Evolutionary conservation across 2,329 filamentous ascomycete species (phyloP).

Genomic region (Epichloe aotearoae): DNA sequence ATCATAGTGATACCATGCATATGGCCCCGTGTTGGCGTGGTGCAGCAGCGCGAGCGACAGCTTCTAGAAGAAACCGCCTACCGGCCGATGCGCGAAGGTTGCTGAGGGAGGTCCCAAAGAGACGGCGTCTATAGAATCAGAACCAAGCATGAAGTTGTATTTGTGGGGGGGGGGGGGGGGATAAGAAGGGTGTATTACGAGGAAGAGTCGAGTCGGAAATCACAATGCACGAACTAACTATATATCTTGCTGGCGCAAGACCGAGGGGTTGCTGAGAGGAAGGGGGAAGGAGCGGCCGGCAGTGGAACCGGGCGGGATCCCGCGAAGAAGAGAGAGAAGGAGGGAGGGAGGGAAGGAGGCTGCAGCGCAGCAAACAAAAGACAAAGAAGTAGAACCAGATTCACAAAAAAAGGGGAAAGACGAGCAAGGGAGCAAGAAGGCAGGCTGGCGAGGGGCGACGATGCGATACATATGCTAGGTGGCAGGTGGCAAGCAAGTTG

Average conservation of each 20-base stretch:
- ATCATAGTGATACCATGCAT: constrained; percentile 41
- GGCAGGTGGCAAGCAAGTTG: neutral
- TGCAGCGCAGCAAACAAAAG: neutral
- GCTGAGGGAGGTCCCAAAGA: neutral
- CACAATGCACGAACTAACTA: neutral
- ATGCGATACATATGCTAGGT: neutral
- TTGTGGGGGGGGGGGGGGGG: neutral
- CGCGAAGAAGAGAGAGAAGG: neutral
- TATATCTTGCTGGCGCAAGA: neutral
- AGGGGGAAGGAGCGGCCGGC: neutral
- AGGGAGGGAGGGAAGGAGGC: neutral
- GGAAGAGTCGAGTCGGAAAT: neutral
- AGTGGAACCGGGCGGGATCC: neutral
- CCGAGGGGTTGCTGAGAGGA: neutral
- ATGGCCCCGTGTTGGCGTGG: constrained; percentile 15
- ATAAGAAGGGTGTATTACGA: neutral
- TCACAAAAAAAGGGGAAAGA: neutral
- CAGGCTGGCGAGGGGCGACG: neutral
- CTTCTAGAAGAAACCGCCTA: constrained; percentile 15
- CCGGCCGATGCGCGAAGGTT: constrained; percentile 7
- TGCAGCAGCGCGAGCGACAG: constrained; percentile 20
- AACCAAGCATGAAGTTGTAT: neutral
- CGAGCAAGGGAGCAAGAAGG: neutral
- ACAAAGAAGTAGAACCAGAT: neutral
- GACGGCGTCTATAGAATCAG: neutral